Conservation (phyloP, 2,329 filamentous ascomycete genomes). For the Sarocladium oryzae region DNA sequence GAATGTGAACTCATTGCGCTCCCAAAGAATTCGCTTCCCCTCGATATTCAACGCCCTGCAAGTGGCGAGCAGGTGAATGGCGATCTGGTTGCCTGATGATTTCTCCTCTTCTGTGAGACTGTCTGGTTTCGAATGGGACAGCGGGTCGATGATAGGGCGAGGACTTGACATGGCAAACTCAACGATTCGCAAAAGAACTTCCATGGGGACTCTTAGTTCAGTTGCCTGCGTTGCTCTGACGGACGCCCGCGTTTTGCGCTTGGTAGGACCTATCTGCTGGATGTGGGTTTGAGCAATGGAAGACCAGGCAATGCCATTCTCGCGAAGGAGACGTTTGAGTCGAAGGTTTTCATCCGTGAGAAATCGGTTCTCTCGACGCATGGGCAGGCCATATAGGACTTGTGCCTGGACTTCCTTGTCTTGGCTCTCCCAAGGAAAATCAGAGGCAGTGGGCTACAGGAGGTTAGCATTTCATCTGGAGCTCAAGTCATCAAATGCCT, state of each 20-base stretch:
- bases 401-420: slow-evolving; percentile 46
- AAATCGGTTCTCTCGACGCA: slow-evolving; percentile 38
- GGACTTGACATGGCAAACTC: slow-evolving; percentile 43
- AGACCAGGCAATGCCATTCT: slow-evolving; percentile 47
- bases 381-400: slow-evolving; percentile 39
- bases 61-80: slow-evolving; percentile 46
- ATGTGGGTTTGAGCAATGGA: slow-evolving; percentile 27
- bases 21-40: slow-evolving; percentile 43
- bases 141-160: slow-evolving; percentile 46
- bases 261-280: slow-evolving; percentile 23
- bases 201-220: slow-evolving; percentile 37
- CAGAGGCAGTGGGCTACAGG: background rate
- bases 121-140: slow-evolving; percentile 37
- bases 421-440: slow-evolving; percentile 42
- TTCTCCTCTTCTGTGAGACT: slow-evolving; percentile 38
- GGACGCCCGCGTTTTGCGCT: slow-evolving; percentile 27
- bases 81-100: slow-evolving; percentile 38
- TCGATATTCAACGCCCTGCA: slow-evolving; percentile 44
- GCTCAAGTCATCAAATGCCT: background rate
- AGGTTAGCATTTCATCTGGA: background rate
- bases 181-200: slow-evolving; percentile 46
- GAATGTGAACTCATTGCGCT: slow-evolving; percentile 47
- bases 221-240: slow-evolving; percentile 15
- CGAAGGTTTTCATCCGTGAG: slow-evolving; percentile 42
- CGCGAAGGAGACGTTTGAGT: slow-evolving; percentile 44